A percentile compares a stretch with the other conserved stretches of the same genome.
Conservation (phyloP, 106 monocot species). For the Dioscorea dumetorum region DNA sequence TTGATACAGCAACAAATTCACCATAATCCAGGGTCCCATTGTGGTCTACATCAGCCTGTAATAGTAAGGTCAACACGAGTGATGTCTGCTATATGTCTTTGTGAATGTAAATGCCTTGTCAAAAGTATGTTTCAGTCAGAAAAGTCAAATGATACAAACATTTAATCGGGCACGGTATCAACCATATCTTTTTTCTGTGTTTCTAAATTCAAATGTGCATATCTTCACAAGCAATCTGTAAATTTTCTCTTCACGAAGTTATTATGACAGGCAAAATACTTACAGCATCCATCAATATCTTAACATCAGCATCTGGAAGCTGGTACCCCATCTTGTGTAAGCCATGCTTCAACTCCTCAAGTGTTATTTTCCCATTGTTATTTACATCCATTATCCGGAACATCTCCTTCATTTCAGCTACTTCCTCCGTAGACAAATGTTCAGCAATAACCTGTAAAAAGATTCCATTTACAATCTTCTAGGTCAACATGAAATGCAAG, state of each 20-base stretch:
- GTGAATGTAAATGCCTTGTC: too few species aligned
- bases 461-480: neutral
- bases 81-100: too few species aligned
- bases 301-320: constrained; percentile 47
- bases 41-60: constrained; percentile 51
- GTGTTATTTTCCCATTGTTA: constrained; percentile 32
- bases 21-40: constrained; percentile 48
- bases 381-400: constrained; percentile 54
- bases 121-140: too few species aligned
- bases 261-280: constrained; percentile 8
- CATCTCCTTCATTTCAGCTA: constrained; percentile 61
- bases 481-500: too few species aligned
- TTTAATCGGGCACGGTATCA: too few species aligned
- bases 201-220: too few species aligned
- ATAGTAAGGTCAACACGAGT: neutral
- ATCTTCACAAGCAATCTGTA: too few species aligned
- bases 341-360: constrained; percentile 53
- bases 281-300: constrained; percentile 65
- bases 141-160: too few species aligned
- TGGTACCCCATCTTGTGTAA: constrained; percentile 56
- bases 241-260: too few species aligned
- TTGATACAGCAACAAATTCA: constrained; percentile 50
- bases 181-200: too few species aligned
- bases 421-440: constrained; percentile 69
- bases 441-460: constrained; percentile 50